These are phyloP conservation scores for Stentor coeruleus DNA, from an alignment of 73 alveolate species.

Conservation along the genomic window DNA sequence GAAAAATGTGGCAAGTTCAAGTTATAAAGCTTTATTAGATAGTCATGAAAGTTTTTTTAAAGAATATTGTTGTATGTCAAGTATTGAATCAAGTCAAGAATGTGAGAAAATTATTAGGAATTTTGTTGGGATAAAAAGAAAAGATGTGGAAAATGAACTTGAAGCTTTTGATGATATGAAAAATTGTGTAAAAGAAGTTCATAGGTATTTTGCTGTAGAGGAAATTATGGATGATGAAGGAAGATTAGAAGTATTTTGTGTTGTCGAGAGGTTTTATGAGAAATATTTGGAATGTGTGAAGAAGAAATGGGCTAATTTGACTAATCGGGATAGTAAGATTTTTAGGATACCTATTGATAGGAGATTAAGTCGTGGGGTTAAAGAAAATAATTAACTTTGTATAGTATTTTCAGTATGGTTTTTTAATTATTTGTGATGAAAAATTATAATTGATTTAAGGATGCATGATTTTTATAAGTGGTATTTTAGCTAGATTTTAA, in stretches of 20 bases:
- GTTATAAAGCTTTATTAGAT: neutral
- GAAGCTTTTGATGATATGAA: neutral
- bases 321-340: neutral
- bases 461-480: too few species aligned
- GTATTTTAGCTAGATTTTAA: too few species aligned
- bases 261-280: neutral
- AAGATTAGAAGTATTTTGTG: neutral
- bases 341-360: neutral
- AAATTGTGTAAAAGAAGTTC: neutral
- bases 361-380: too few species aligned
- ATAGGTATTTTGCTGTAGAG: constrained; percentile 10
- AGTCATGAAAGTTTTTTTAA: neutral
- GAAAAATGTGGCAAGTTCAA: neutral
- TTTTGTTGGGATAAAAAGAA: neutral
- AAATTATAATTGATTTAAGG: too few species aligned
- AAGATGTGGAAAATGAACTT: neutral
- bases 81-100: neutral
- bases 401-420: too few species aligned
- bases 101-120: neutral
- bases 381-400: too few species aligned
- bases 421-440: too few species aligned
- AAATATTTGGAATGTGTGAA: neutral
- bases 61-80: neutral
- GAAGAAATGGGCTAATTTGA: neutral
- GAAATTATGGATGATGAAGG: constrained; percentile 11